A percentile compares a stretch with the other conserved stretches of the same genome.
phyloP scores from a whole-genome alignment of 345 rosid species.

The Triadica sebifera region DNA sequence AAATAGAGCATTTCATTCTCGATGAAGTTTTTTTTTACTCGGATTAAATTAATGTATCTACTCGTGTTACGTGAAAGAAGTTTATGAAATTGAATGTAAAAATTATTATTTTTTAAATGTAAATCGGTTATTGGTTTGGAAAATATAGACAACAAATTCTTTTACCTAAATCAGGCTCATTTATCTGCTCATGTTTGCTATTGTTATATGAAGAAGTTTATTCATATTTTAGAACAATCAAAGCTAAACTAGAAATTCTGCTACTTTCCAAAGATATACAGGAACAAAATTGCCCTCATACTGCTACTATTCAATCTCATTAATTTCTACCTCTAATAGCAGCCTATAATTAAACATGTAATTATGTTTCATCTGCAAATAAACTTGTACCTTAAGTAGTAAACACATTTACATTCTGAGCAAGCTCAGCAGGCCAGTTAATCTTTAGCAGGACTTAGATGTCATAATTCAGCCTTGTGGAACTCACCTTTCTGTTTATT shows the following conservation, averaged over 20 bases:
- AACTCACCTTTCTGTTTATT: constrained; percentile 17
- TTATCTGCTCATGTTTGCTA: too few relatives aligned
- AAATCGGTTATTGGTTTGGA: too few relatives aligned
- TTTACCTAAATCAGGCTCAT: too few relatives aligned
- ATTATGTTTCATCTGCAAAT: constrained; percentile 10
- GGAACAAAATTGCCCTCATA: constrained; percentile 14
- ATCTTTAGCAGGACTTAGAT: constrained; percentile 9
- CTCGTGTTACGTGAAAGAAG: too few relatives aligned
- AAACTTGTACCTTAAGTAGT: constrained; percentile 16
- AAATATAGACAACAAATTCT: too few relatives aligned
- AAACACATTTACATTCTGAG: constrained; percentile 24
- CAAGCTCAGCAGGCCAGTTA: constrained; percentile 13
- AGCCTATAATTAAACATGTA: constrained; percentile 14
- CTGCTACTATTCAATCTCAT: constrained; percentile 10
- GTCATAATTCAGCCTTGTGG: not conserved
- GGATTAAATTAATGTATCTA: too few relatives aligned
- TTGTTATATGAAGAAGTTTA: too few relatives aligned
- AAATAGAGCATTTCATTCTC: too few relatives aligned
- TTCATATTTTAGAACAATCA: not conserved
- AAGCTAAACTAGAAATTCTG: not conserved
- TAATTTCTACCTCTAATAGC: not conserved
- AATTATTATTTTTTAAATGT: too few relatives aligned
- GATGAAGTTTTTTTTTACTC: too few relatives aligned
- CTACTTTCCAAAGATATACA: constrained; percentile 16
- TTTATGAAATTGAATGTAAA: too few relatives aligned